Evolutionary conservation across 805 yeast species (phyloP), one percentile per base, ranked within the genome.

Genomic region (Lipomyces lipofer): DNA sequence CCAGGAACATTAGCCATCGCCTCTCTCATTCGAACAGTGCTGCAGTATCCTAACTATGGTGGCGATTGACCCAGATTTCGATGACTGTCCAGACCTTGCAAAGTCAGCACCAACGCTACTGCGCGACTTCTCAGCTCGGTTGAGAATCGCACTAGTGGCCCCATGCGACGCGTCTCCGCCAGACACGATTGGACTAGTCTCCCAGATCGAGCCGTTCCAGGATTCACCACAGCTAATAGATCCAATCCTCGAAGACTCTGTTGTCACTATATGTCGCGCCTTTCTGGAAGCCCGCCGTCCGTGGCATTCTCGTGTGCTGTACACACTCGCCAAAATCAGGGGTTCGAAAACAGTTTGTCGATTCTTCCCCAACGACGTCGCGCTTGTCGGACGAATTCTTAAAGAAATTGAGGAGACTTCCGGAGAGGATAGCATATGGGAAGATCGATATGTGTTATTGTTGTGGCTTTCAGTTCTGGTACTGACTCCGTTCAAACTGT

Each of bases 401-500:
- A 35, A 47, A 2, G 54, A 62, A 19, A 52, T 77, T 9, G 63
- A 54, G 5, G 7, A 25, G 0, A 47, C 52, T 27, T 25, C 65
- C 50, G 49, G 90, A 86, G 86, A 88, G 85, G 78, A 96, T 89
- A 66, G 95, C 87, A 80, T 82, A 88, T 75, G 98, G 98, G 80
- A 92, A 90, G 87, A 89, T 83, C 80, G 96, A 95, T 76, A 83
- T 90, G 71, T 97, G 97, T 74, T 92, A 87, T 85, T 89, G 7
- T 71, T 86, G 2, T 91, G 96, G 96, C 74, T 88, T 8, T 77
- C 85, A 0, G 80, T 84, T 8, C 70, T 90, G 21, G 77, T 83
- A 0, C 71, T 86, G n/a, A 80, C 84, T 0, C 97, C 98, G 0
- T 90, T 91, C 64, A 76, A 80, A 1, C 71, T 91, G 24, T 69